A percentile compares a stretch with the other conserved stretches of the same genome.
Conservation (phyloP, 2,329 filamentous ascomycete species). For the Botrytis squamosa region DNA sequence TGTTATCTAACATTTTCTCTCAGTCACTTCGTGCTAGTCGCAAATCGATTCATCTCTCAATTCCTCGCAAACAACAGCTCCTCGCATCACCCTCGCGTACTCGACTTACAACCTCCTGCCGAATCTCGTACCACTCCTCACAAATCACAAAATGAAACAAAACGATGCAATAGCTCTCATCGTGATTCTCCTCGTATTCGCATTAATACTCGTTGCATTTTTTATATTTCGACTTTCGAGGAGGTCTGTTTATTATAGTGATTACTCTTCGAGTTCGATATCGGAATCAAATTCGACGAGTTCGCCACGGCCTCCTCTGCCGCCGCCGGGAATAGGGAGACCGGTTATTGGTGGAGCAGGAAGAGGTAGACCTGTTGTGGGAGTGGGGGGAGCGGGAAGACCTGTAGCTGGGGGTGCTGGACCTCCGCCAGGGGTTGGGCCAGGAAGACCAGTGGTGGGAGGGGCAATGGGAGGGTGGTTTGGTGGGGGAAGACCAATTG, state of each 20-base stretch:
- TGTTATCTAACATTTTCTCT: neutral
- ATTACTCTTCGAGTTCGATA: constrained; percentile 2
- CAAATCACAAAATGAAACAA: neutral
- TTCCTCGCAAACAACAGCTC: neutral
- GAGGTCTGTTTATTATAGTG: neutral
- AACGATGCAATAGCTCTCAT: constrained; percentile 11
- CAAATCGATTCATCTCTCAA: neutral
- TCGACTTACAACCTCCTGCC: neutral
- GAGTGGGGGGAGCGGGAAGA: neutral
- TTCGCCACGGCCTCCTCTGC: neutral
- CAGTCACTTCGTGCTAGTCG: neutral
- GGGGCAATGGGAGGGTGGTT: neutral
- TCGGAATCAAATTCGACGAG: neutral
- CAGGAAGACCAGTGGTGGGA: neutral
- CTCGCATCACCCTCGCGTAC: neutral
- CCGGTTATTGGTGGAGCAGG: neutral
- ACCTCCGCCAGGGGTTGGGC: neutral
- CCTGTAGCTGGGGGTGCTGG: neutral
- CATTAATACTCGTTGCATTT: neutral
- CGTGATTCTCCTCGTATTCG: constrained; percentile 10
- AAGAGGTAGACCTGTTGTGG: neutral
- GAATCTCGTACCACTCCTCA: neutral
- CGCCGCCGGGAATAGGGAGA: neutral
- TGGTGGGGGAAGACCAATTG: neutral
- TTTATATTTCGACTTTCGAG: neutral